phyloP scores from a whole-genome alignment of 768 basidiomycete genomes.

The Leccinum obscurum region DNA sequence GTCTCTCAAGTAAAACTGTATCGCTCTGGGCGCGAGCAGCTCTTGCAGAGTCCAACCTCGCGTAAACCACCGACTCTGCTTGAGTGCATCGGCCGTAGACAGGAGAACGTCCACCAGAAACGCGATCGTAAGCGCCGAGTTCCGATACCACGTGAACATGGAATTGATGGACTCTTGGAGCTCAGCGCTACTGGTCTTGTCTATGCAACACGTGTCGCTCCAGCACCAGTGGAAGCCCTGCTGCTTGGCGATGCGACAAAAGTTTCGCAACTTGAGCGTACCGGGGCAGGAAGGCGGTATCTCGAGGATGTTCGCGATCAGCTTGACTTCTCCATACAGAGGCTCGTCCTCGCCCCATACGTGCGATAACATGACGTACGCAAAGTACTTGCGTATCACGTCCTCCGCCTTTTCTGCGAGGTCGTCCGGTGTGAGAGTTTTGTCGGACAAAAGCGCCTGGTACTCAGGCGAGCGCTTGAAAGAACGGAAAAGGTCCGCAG shows the following conservation, averaged over 20 bases:
- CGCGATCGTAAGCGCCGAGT: constrained; percentile 32
- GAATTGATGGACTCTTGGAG: constrained; percentile 33
- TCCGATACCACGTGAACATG: constrained; percentile 36
- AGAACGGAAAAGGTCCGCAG: constrained; percentile 14
- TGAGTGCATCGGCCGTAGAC: constrained; percentile 14
- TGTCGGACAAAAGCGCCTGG: constrained; percentile 13
- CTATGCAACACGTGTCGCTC: constrained; percentile 34
- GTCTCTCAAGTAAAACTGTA: constrained; percentile 27
- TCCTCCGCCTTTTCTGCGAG: constrained; percentile 16
- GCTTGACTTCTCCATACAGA: constrained; percentile 19
- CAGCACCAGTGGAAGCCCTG: constrained; percentile 26
- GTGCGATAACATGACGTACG: constrained; percentile 30
- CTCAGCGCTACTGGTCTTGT: constrained; percentile 31
- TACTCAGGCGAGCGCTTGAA: constrained; percentile 20
- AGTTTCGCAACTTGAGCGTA: constrained; percentile 21
- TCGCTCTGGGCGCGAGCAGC: constrained; percentile 26
- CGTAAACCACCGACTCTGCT: constrained; percentile 26
- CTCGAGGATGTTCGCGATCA: constrained; percentile 16
- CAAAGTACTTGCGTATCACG: constrained; percentile 24
- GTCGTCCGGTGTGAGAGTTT: constrained; percentile 3
- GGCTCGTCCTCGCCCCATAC: constrained; percentile 31
- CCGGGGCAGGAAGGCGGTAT: constrained; percentile 20
- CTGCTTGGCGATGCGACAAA: constrained; percentile 22
- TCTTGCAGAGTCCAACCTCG: constrained; percentile 33
- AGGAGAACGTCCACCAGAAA: constrained; percentile 26